Conservation (phyloP, 208 protist genomes). For the Crithidia bombi region DNA sequence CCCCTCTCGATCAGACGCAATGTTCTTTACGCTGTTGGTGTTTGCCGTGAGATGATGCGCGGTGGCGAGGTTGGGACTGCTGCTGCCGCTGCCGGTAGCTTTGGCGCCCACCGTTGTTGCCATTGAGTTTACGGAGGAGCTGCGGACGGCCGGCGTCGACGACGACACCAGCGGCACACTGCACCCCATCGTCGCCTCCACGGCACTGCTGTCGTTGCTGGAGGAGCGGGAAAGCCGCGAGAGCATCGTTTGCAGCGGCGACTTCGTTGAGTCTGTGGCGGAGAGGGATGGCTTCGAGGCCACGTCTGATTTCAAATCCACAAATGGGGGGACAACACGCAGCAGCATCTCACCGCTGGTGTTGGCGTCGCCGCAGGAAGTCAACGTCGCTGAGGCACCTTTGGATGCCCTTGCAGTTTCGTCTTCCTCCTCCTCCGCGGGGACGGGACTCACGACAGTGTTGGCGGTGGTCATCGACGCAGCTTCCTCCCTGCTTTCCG, state of each 20-base stretch:
- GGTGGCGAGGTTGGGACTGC: too few relatives aligned
- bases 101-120: background rate
- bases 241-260: slow-evolving; percentile 12
- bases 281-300: slow-evolving; percentile 2
- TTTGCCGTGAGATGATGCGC: too few relatives aligned
- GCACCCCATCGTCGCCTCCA: slow-evolving; percentile 20
- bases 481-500: slow-evolving; percentile 1
- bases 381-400: too few relatives aligned
- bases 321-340: background rate
- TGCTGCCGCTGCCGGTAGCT: background rate
- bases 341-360: background rate
- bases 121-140: background rate
- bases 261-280: background rate
- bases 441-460: too few relatives aligned
- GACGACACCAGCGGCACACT: background rate
- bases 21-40: too few relatives aligned
- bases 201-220: slow-evolving; percentile 18
- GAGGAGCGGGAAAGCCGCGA: slow-evolving; percentile 27
- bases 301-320: background rate
- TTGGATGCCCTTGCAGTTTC: too few relatives aligned
- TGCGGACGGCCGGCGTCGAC: slow-evolving; percentile 2
- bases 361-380: too few relatives aligned
- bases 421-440: too few relatives aligned
- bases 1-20: too few relatives aligned
- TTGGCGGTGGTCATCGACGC: too few relatives aligned